phyloP scores from a whole-genome alignment of 345 rosid species.

The Mallotus nudiflorus region DNA sequence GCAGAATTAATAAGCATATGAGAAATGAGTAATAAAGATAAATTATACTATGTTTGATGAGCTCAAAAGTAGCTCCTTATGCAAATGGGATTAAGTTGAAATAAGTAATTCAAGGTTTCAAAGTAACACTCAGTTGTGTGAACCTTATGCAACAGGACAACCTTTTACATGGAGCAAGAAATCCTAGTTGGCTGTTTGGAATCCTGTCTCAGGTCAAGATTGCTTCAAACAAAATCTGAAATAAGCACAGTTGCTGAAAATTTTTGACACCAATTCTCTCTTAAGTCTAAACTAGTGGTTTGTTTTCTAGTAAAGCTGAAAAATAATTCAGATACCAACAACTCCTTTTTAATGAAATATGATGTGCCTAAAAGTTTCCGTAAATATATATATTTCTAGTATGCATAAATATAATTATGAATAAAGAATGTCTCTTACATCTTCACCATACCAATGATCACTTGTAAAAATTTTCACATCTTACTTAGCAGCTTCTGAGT shows the following conservation, averaged over 20 bases:
- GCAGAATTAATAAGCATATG: conserved; percentile 33
- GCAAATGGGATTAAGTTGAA: too few relatives aligned
- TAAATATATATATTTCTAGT: too few relatives aligned
- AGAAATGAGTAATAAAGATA: conserved; percentile 1
- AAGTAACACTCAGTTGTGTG: too few relatives aligned
- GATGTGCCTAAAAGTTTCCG: neutral
- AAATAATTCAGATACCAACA: neutral
- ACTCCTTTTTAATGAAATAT: neutral
- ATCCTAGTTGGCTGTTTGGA: neutral
- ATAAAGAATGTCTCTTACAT: too few relatives aligned
- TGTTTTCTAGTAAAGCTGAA: neutral
- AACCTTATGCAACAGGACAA: neutral
- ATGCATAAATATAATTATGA: too few relatives aligned
- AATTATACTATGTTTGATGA: conserved; percentile 5
- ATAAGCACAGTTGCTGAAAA: too few relatives aligned
- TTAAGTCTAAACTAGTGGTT: neutral
- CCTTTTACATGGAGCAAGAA: neutral
- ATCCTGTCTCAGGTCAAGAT: neutral
- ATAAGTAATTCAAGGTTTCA: too few relatives aligned
- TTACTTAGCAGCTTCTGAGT: too few relatives aligned
- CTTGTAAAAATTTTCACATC: too few relatives aligned
- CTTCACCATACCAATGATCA: too few relatives aligned
- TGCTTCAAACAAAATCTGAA: too few relatives aligned
- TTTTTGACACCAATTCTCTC: conserved; percentile 6
- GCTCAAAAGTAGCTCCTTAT: neutral